Evolutionary conservation across 768 basidiomycete genomes (phyloP).

Genomic region (Flagelloscypha sp.): DNA sequence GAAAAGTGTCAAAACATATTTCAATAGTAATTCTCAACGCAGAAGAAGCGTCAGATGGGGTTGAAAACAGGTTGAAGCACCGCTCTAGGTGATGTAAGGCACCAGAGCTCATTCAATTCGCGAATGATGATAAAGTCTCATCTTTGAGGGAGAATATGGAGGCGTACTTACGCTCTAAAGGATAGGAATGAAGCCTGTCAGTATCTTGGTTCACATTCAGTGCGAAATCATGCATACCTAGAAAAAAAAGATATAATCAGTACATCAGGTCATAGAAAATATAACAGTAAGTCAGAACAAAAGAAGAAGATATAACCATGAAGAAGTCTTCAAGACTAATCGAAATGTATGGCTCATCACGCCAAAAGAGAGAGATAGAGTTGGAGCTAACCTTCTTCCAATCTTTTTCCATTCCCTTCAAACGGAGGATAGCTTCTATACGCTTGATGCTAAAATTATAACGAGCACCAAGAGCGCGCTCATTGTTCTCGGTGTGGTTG

Average conservation of each 20-base stretch:
- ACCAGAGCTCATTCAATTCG: constrained; percentile 48
- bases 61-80: constrained; percentile 60
- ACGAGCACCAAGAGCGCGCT: constrained; percentile 51
- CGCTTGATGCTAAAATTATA: constrained; percentile 70
- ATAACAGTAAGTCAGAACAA: constrained; percentile 12
- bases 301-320: constrained; percentile 55
- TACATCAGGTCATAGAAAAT: constrained; percentile 6
- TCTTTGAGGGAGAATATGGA: constrained; percentile 23
- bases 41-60: constrained; percentile 51
- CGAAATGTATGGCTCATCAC: constrained; percentile 62
- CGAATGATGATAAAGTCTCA: constrained; percentile 62
- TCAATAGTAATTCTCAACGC: constrained; percentile 2
- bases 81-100: constrained; percentile 53
- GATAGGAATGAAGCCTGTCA: constrained; percentile 10
- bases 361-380: constrained; percentile 12
- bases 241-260: constrained; percentile 8
- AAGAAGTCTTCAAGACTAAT: constrained; percentile 91
- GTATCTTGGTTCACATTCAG: constrained; percentile 2
- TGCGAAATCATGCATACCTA: constrained; percentile 14
- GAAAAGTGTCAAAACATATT: constrained; percentile 4
- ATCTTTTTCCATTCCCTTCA: constrained; percentile 68
- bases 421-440: constrained; percentile 71
- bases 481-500: constrained; percentile 47
- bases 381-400: constrained; percentile 59
- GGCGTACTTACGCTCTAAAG: constrained; percentile 32